These are phyloP conservation scores for Rhodotorula sp. DNA, from an alignment of 1,284 basidiomycete genomes.

Conservation along the genomic window DNA sequence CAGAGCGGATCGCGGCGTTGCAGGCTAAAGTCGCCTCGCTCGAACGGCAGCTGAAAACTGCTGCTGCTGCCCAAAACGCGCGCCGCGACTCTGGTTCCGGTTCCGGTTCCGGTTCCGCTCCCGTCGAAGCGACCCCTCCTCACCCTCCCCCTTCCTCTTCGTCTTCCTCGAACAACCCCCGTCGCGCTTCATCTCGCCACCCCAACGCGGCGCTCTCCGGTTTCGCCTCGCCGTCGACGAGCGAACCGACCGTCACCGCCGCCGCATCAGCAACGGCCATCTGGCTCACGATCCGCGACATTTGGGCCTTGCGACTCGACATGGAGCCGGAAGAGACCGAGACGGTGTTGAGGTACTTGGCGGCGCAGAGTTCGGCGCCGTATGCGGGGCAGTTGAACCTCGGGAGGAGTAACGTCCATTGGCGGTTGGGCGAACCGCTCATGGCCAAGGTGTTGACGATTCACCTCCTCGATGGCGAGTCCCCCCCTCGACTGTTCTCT, in stretches of 20 bases:
- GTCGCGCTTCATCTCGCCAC: too few relatives aligned
- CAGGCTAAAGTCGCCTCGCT: constrained; percentile 22
- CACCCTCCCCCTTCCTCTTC: too few relatives aligned
- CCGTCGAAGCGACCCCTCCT: not conserved
- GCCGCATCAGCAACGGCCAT: not conserved
- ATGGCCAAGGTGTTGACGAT: constrained; percentile 11
- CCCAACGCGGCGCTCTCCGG: too few relatives aligned
- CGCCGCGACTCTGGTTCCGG: not conserved
- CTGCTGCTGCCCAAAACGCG: not conserved
- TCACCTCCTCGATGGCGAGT: constrained; percentile 30
- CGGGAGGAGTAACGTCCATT: constrained; percentile 1
- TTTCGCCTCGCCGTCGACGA: not conserved
- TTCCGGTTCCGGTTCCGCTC: not conserved
- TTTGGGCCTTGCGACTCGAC: constrained; percentile 7
- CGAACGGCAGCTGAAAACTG: constrained; percentile 25
- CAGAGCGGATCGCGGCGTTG: constrained; percentile 16
- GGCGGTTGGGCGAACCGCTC: not conserved
- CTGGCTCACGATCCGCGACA: constrained; percentile 1
- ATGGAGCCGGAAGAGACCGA: constrained; percentile 9
- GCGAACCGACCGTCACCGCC: not conserved
- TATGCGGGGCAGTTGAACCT: not conserved
- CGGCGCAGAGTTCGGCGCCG: not conserved
- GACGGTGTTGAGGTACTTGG: constrained; percentile 4
- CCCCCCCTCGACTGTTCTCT: too few relatives aligned
- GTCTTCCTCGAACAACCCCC: too few relatives aligned